These are phyloP conservation scores for Ilyonectria sp. DNA, from an alignment of 2,329 filamentous ascomycete species.

Conservation along the genomic window DNA sequence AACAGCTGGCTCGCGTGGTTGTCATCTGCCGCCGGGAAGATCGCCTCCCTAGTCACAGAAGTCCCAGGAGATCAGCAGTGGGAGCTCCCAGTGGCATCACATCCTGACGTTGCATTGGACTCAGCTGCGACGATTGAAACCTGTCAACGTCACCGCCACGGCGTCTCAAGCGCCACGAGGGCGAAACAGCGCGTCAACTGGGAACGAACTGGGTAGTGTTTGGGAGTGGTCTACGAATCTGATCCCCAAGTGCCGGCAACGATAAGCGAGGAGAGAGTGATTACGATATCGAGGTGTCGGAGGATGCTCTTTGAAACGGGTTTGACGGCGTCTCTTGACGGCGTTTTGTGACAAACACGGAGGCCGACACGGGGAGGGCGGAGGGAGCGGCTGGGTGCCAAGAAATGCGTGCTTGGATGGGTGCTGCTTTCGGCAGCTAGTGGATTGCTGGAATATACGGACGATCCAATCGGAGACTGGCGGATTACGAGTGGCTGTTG, in stretches of 20 bases:
- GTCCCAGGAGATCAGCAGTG: not conserved
- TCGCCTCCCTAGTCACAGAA: not conserved
- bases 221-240: not conserved
- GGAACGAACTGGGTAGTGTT: constrained; percentile 1
- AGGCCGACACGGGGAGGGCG: not conserved
- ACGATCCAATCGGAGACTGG: not conserved
- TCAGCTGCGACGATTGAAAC: constrained; percentile 11
- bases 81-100: not conserved
- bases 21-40: not conserved
- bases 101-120: not conserved
- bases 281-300: constrained; percentile 8
- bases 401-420: not conserved
- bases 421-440: not conserved
- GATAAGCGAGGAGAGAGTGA: constrained; percentile 25
- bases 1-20: not conserved
- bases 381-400: not conserved
- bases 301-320: constrained; percentile 25
- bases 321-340: constrained; percentile 3
- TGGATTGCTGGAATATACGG: not conserved
- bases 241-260: constrained; percentile 15
- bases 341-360: not conserved
- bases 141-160: constrained; percentile 13
- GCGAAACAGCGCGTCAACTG: constrained; percentile 3
- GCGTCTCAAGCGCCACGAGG: not conserved
- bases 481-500: not conserved